phyloP scores from a whole-genome alignment of 2,329 filamentous ascomycete species.

The Penicillium sp. region DNA sequence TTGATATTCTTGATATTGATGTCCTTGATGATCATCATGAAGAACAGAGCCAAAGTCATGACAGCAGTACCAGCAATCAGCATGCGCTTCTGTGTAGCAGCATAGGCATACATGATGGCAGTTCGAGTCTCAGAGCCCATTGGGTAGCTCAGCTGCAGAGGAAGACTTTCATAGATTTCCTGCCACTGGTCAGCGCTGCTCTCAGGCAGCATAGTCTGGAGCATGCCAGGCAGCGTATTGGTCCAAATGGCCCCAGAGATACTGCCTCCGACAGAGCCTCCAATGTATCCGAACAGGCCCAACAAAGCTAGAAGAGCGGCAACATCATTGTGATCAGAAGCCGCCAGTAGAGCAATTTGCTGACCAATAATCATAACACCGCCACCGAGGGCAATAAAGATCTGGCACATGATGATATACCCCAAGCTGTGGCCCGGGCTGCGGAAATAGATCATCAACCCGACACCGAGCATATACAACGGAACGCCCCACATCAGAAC shows the following conservation, averaged over 20 bases:
- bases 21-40: constrained; percentile 49
- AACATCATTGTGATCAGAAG: constrained; percentile 55
- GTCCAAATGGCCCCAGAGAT: constrained; percentile 52
- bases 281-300: constrained; percentile 55
- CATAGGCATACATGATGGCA: constrained; percentile 63
- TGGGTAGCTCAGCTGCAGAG: constrained; percentile 40
- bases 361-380: constrained; percentile 54
- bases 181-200: constrained; percentile 25
- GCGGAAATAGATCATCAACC: constrained; percentile 59
- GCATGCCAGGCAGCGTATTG: constrained; percentile 51
- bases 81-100: constrained; percentile 52
- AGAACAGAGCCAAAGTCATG: constrained; percentile 44
- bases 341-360: constrained; percentile 57
- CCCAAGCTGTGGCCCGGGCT: constrained; percentile 47
- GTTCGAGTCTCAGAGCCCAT: constrained; percentile 52
- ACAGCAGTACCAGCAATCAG: constrained; percentile 50
- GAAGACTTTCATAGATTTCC: constrained; percentile 50
- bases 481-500: constrained; percentile 54
- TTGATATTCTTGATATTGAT: constrained; percentile 50
- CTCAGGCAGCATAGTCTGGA: constrained; percentile 48
- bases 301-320: constrained; percentile 57
- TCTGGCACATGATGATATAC: constrained; percentile 58
- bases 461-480: constrained; percentile 53
- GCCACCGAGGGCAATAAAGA: constrained; percentile 57
- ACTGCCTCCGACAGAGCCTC: constrained; percentile 54